Conservation (phyloP, 1,139 yeast species). For the Eremothecium coryli region DNA sequence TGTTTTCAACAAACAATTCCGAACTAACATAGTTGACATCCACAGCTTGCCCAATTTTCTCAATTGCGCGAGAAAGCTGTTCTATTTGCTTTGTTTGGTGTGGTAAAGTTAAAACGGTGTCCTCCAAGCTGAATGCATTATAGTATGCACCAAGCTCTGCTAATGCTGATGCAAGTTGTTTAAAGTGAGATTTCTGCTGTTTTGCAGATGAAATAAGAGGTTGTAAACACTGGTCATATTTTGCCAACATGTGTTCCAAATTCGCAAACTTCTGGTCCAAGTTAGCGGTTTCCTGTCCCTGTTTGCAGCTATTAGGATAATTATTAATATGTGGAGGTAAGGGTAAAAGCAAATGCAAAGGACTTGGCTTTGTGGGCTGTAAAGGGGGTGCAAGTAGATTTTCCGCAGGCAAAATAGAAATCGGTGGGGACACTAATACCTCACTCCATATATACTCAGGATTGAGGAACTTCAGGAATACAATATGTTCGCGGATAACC, state of each 20-base stretch:
- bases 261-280: constrained; percentile 39
- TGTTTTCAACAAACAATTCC: constrained; percentile 53
- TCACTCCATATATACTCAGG: constrained; percentile 74
- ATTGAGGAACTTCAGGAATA: constrained; percentile 71
- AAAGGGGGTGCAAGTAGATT: constrained; percentile 49
- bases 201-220: constrained; percentile 45
- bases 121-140: constrained; percentile 69
- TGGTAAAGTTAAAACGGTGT: constrained; percentile 31
- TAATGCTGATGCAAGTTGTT: constrained; percentile 35
- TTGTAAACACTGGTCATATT: constrained; percentile 56
- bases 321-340: constrained; percentile 28
- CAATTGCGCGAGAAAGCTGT: constrained; percentile 46
- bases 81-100: constrained; percentile 12
- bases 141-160: constrained; percentile 39
- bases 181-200: constrained; percentile 43
- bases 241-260: constrained; percentile 42
- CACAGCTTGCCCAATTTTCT: constrained; percentile 76
- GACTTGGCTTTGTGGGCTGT: constrained; percentile 44
- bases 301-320: constrained; percentile 1
- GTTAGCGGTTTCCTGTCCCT: constrained; percentile 13
- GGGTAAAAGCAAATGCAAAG: constrained; percentile 59
- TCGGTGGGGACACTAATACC: constrained; percentile 49
- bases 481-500: constrained; percentile 42
- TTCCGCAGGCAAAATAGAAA: constrained; percentile 43
- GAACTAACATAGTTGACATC: constrained; percentile 73